These are phyloP conservation scores for Populus trichocarpa DNA, from an alignment of 441 rosid genomes.

Conservation along the genomic window DNA sequence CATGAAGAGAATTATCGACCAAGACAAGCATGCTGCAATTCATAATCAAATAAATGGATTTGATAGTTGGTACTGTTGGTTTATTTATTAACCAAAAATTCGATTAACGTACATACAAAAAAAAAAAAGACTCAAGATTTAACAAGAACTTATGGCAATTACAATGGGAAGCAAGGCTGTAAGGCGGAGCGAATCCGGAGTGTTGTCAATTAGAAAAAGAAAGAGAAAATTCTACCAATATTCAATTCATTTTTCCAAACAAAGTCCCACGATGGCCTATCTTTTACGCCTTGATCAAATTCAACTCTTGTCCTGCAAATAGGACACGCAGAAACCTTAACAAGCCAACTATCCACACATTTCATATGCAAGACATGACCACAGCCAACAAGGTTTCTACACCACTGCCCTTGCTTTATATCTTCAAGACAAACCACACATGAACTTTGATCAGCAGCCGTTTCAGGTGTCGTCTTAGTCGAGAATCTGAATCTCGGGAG, in stretches of 20 bases:
- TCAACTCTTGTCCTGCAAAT: constrained; percentile 49
- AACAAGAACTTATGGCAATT: constrained; percentile 16
- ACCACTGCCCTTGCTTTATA: constrained; percentile 65
- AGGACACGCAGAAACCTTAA: constrained; percentile 59
- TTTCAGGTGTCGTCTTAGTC: constrained; percentile 12
- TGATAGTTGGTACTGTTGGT: not conserved
- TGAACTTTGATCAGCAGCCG: constrained; percentile 15
- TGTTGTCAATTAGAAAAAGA: not conserved
- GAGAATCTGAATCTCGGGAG: constrained; percentile 57
- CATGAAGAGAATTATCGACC: not conserved
- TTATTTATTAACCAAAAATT: not conserved
- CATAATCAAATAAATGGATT: not conserved
- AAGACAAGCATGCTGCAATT: not conserved
- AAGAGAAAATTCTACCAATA: constrained; percentile 29
- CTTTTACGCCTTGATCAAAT: constrained; percentile 19
- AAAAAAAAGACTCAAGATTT: not conserved
- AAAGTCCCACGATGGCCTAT: constrained; percentile 25
- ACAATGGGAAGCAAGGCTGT: not conserved
- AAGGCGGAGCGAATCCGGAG: not conserved
- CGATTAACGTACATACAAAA: not conserved
- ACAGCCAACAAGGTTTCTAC: constrained; percentile 54
- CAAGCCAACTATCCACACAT: constrained; percentile 70
- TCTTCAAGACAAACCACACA: constrained; percentile 70
- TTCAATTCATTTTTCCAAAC: constrained; percentile 25
- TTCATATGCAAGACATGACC: constrained; percentile 63